Base-by-base conservation (phyloP, 108 stramenopile species). In the Discostella pseudostelligera region DNA sequence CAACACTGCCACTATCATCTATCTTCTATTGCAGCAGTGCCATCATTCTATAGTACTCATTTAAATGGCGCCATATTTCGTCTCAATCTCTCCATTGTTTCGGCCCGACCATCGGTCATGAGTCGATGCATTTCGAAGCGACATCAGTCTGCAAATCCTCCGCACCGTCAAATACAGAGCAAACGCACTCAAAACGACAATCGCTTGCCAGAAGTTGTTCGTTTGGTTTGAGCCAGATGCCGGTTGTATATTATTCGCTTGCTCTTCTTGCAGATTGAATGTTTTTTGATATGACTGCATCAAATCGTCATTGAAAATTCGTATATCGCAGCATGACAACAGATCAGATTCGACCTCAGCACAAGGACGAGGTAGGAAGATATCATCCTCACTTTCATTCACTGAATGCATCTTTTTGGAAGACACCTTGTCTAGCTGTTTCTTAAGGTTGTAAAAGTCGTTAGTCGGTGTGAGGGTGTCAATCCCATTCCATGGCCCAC, bases 401-500 rank as follows among this genome's bases (percentile, higher is more conserved):
- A 24, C 2, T 7, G 14, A 17, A n/a, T 17, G 25, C 13, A 0
- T 9, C 26, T 11, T 22, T 26, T 3, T 26, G 16, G 24, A 24
- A 5, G 39, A 19, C 17, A 56, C 19, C 16, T 56, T 42, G 6
- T 64, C 29, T 6, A 82, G 51, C 19, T 67, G 55, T 21, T 76
- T 35, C 24, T 67, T 57, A 32, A 79, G 80, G 29, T 83, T 83
- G 48, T 73, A 67, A 55, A 83, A 72, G 44, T 83, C 82, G 36
- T 62, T 36, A 8, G 64, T 73, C 6, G 76, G 71, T 8, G 29
- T 21, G 14, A 83, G 36, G 1, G 59, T 37, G 44, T 69, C 32
- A 14, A n/a, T 59, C 36, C 82, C 82, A 60, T 83, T 62, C 83
- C 83, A 83, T 0, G 67, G 65, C 0, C 77, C 80, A 0, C 75